Conservation (phyloP, 495 filamentous ascomycete species). For the Daldinia caldariorum region DNA sequence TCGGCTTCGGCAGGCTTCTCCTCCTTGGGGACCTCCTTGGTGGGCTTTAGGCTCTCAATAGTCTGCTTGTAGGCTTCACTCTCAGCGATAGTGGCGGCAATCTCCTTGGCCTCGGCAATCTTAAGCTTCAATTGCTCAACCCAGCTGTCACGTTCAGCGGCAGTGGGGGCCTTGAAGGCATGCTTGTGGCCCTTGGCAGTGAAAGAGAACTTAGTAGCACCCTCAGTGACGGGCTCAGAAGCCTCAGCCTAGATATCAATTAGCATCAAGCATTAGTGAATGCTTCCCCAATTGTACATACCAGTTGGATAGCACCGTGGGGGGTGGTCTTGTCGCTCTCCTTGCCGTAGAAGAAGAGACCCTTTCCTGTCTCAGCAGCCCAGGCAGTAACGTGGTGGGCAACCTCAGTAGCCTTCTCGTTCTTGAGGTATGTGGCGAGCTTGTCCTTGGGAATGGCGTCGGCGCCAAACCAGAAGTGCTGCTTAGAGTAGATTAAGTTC, state of each 20-base stretch:
- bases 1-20: conserved; percentile 56
- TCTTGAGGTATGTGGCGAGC: conserved; percentile 77
- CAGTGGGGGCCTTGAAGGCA: conserved; percentile 78
- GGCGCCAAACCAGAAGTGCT: conserved; percentile 89
- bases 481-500: conserved; percentile 61
- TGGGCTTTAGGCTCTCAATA: conserved; percentile 75
- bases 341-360: conserved; percentile 93
- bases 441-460: conserved; percentile 81
- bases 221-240: conserved; percentile 78
- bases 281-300: conserved; percentile 54
- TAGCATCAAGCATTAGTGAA: conserved; percentile 17
- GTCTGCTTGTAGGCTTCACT: conserved; percentile 83
- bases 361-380: conserved; percentile 93
- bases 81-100: conserved; percentile 71
- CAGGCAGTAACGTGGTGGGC: conserved; percentile 85
- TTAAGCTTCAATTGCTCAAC: conserved; percentile 79
- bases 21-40: conserved; percentile 60
- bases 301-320: conserved; percentile 83
- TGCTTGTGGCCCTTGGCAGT: conserved; percentile 87
- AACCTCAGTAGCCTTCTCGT: conserved; percentile 81
- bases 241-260: conserved; percentile 73
- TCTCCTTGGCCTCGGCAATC: conserved; percentile 78
- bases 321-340: conserved; percentile 82
- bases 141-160: conserved; percentile 90
- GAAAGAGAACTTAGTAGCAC: conserved; percentile 82